Evolutionary conservation across 2,329 filamentous ascomycete species (phyloP), one percentile per base, ranked within the genome.

Genomic region (Neonectria sp.): DNA sequence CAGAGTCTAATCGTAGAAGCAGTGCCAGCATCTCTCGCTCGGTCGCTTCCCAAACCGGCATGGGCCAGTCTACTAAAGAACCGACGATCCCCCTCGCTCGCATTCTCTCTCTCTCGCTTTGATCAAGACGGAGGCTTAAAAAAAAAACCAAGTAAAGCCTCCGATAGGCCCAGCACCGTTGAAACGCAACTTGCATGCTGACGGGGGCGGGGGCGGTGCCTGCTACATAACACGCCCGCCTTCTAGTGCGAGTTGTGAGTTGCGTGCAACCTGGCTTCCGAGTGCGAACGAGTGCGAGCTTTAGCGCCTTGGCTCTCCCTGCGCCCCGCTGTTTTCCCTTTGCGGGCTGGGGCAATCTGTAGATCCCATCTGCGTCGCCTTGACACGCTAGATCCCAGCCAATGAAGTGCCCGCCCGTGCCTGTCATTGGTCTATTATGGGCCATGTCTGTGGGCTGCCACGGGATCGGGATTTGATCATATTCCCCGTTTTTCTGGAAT

Each of bases 271-370:
- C 17, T 4, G 15, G n/a, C 17, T 11, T 9, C 7, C 43, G 24
- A 45, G 60, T 40, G n/a, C 33, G 61, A 58, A 33, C 62, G 62
- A 64, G 49, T 64, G 62, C 62, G 62, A 64, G 62, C 55, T 64
- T 64, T 64, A 64, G 62, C 55, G 62, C 40, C 43, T n/a, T 27
- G 35, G 33, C 35, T 7, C 31, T 33, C 31, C 31, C 31, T 33
- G 31, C 5, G 31, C 25, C 53, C 33, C 33, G 31, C n/a, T 33
- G n/a, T 46, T 55, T 61, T 61, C n/a, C 27, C 33, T 51, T 59
- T 29, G 21, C 48, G 48, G 49, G 59, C 21, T 43, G 51, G 59
- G 59, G 35, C 51, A 55, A 62, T 62, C 59, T 62, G 40, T 21
- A 62, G 59, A 62, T 62, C 58, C 48, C 48, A 59, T 51, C 48